A percentile compares a stretch with the other conserved stretches of the same genome.
Evolutionary conservation across 2,329 filamentous ascomycete genomes (phyloP).

Genomic region (Talaromyces sp.): DNA sequence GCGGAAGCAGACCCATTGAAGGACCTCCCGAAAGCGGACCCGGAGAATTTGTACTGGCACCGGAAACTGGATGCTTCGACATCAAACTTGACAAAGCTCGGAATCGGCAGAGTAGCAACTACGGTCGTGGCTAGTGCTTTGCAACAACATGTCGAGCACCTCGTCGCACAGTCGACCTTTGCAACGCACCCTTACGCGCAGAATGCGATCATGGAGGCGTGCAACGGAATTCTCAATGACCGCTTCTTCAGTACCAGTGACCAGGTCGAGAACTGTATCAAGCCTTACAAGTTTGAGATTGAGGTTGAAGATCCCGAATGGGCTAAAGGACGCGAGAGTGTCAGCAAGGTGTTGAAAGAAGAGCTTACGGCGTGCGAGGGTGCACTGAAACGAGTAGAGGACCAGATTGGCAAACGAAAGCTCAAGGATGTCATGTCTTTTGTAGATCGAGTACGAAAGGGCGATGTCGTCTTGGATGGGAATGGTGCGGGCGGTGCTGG

Average conservation of each 20-base stretch:
- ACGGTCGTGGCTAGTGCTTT: slow-evolving; percentile 87
- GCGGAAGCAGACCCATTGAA: slow-evolving; percentile 69
- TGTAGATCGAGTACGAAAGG: slow-evolving; percentile 83
- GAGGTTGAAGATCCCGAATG: slow-evolving; percentile 91
- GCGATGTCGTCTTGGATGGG: slow-evolving; percentile 79
- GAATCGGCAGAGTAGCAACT: slow-evolving; percentile 87
- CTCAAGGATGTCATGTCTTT: slow-evolving; percentile 86
- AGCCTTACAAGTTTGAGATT: slow-evolving; percentile 97
- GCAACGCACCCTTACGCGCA: slow-evolving; percentile 85
- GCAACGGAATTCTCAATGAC: slow-evolving; percentile 85
- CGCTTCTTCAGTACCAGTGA: slow-evolving; percentile 96
- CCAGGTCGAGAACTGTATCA: slow-evolving; percentile 98
- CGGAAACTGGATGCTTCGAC: slow-evolving; percentile 90
- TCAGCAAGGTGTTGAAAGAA: slow-evolving; percentile 74
- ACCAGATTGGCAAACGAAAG: slow-evolving; percentile 74
- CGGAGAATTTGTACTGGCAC: slow-evolving; percentile 85
- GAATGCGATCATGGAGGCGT: slow-evolving; percentile 87
- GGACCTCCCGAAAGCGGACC: slow-evolving; percentile 79
- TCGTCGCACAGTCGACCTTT: slow-evolving; percentile 80
- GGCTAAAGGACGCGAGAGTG: slow-evolving; percentile 78
- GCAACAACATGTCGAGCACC: slow-evolving; percentile 74
- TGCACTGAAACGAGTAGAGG: slow-evolving; percentile 73
- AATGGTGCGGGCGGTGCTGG: slow-evolving; percentile 81
- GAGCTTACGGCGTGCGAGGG: slow-evolving; percentile 81
- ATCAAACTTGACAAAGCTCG: slow-evolving; percentile 86